Conservation (phyloP, 148 eudicot genomes). For the Vaccinium darrowii region DNA sequence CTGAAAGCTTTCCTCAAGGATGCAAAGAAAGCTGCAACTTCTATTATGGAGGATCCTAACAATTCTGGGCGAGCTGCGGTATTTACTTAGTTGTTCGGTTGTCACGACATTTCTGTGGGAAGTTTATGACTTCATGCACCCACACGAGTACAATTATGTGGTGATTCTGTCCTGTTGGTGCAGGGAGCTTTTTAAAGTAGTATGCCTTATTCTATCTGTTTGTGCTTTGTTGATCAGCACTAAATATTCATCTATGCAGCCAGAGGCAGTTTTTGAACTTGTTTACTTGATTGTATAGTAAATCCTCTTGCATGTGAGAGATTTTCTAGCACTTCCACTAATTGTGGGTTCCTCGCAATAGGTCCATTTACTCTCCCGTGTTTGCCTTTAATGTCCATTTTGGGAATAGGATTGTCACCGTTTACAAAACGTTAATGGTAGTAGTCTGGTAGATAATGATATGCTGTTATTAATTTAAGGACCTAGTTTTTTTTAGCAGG, state of each 20-base stretch:
- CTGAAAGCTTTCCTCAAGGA: conserved; percentile 87
- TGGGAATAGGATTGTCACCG: neutral
- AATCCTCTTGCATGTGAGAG: neutral
- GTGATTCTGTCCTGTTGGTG: neutral
- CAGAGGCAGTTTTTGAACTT: neutral
- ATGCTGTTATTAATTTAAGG: neutral
- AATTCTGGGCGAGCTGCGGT: conserved; percentile 74
- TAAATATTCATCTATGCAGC: neutral
- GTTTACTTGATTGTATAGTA: neutral
- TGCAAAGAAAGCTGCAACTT: conserved; percentile 82
- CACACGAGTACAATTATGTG: neutral
- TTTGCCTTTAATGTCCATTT: conserved; percentile 2
- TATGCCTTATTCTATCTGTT: neutral
- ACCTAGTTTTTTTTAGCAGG: neutral
- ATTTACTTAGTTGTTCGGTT: conserved; percentile 6
- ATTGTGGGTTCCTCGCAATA: neutral
- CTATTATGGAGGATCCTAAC: conserved; percentile 80
- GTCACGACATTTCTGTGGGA: neutral
- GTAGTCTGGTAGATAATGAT: neutral
- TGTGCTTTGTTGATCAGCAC: neutral
- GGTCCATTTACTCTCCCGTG: neutral
- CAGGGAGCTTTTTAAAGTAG: neutral
- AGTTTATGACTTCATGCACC: neutral
- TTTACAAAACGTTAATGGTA: neutral
- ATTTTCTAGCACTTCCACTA: neutral